These are phyloP conservation scores for Lichtheimia ornata DNA, from an alignment of 371 early-diverging fungal species.

Conservation along the genomic window DNA sequence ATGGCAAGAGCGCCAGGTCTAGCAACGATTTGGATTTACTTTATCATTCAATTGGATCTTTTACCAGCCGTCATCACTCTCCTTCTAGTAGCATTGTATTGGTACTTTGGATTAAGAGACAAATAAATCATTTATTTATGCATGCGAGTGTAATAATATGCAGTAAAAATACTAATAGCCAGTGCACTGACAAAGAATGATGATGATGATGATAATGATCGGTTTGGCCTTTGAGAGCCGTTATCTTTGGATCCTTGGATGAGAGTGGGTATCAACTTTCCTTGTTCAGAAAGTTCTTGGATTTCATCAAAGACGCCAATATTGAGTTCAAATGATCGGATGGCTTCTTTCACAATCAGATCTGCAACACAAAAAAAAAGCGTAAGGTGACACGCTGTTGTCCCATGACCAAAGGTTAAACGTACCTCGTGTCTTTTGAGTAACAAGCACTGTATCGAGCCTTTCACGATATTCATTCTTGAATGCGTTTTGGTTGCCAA, in stretches of 20 bases:
- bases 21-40: conserved; percentile 62
- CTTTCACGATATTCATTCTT: conserved; percentile 58
- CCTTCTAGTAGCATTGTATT: conserved; percentile 50
- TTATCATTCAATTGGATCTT: conserved; percentile 58
- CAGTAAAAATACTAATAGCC: too few relatives aligned
- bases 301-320: conserved; percentile 52
- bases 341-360: conserved; percentile 43
- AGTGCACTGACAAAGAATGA: too few relatives aligned
- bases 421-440: conserved; percentile 33
- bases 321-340: conserved; percentile 46
- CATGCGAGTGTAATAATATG: background rate
- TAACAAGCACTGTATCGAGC: conserved; percentile 48
- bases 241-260: too few relatives aligned
- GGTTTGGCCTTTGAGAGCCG: too few relatives aligned
- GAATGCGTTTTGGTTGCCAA: conserved; percentile 59
- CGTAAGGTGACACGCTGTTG: too few relatives aligned
- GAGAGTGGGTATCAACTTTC: conserved; percentile 20
- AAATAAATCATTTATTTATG: conserved; percentile 2
- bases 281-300: conserved; percentile 37
- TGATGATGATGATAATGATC: too few relatives aligned
- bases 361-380: conserved; percentile 16
- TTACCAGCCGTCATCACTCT: conserved; percentile 55
- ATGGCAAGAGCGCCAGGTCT: conserved; percentile 66
- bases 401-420: background rate
- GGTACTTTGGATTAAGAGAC: conserved; percentile 46